Percentiles rank a stretch among this genome's conserved stretches.
Evolutionary conservation across 2,329 filamentous ascomycete species (phyloP).

Genomic region (Chrysosporium queenslandicum): DNA sequence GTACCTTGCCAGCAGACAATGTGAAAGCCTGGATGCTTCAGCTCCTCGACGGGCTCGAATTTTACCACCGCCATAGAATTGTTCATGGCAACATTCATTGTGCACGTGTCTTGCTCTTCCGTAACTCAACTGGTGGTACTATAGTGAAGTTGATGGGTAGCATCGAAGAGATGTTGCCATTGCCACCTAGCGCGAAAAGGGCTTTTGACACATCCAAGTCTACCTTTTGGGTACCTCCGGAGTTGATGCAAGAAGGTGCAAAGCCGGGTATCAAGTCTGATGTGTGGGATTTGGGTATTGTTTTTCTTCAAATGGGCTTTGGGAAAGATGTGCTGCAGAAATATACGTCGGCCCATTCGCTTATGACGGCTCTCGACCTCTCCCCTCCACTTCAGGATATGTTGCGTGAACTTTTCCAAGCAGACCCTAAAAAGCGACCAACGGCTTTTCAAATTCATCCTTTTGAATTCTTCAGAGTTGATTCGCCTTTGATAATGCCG

Average conservation of each 20-base stretch:
- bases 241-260: conserved; percentile 53
- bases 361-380: conserved; percentile 61
- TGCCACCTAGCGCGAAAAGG: conserved; percentile 36
- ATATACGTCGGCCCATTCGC: conserved; percentile 65
- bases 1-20: conserved; percentile 60
- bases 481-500: conserved; percentile 30
- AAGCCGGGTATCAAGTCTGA: conserved; percentile 64
- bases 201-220: conserved; percentile 54
- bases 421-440: conserved; percentile 72
- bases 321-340: conserved; percentile 65
- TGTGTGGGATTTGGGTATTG: conserved; percentile 87
- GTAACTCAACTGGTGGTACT: conserved; percentile 57
- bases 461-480: conserved; percentile 39
- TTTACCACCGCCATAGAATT: conserved; percentile 73
- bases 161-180: conserved; percentile 43
- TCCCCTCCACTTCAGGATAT: conserved; percentile 71
- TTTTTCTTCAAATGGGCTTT: conserved; percentile 90
- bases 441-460: conserved; percentile 65
- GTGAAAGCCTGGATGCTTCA: conserved; percentile 86
- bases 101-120: conserved; percentile 67
- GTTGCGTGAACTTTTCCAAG: conserved; percentile 71
- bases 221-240: conserved; percentile 73
- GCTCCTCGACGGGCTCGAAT: conserved; percentile 77
- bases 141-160: conserved; percentile 46
- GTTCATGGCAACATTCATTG: conserved; percentile 75